These are phyloP conservation scores for Talaromyces trachyspermus DNA, from an alignment of 495 filamentous ascomycete genomes.

Conservation along the genomic window DNA sequence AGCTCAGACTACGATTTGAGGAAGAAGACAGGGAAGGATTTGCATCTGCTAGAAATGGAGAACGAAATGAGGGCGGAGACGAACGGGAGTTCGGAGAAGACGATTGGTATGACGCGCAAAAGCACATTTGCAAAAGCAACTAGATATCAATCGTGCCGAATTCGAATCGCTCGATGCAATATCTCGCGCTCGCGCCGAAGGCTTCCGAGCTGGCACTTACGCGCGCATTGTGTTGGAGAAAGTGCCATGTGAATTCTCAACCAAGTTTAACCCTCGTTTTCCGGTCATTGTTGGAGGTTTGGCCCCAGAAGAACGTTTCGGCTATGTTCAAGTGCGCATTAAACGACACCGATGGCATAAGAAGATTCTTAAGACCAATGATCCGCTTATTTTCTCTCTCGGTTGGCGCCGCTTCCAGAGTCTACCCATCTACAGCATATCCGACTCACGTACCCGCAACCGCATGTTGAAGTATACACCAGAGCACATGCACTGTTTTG, in stretches of 20 bases:
- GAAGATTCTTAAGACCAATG: slow-evolving; percentile 95
- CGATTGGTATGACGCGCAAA: slow-evolving; percentile 97
- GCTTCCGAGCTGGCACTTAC: slow-evolving; percentile 88
- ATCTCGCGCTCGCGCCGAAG: slow-evolving; percentile 75
- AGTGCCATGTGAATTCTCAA: slow-evolving; percentile 85
- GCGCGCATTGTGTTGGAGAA: slow-evolving; percentile 80
- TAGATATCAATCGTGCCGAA: slow-evolving; percentile 88
- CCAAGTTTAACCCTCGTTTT: slow-evolving; percentile 75
- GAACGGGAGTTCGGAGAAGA: slow-evolving; percentile 84
- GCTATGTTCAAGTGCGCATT: slow-evolving; percentile 90
- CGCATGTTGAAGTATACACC: slow-evolving; percentile 97
- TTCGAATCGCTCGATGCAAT: slow-evolving; percentile 77
- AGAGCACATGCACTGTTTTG: slow-evolving; percentile 98
- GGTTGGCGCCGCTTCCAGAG: slow-evolving; percentile 97
- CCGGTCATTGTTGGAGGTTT: slow-evolving; percentile 88
- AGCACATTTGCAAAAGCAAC: slow-evolving; percentile 90
- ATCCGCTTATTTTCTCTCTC: slow-evolving; percentile 92
- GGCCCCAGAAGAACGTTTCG: slow-evolving; percentile 86
- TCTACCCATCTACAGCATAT: slow-evolving; percentile 87
- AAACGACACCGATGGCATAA: slow-evolving; percentile 98
- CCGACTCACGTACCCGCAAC: slow-evolving; percentile 85
- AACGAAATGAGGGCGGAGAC: slow-evolving; percentile 51
- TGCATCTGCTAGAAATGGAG: slow-evolving; percentile 71
- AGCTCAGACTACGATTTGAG: slow-evolving; percentile 88
- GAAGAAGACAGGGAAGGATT: slow-evolving; percentile 95